Evolutionary conservation across 73 alveolate species (phyloP), one percentile per base, ranked within the genome.

Genomic region (Paramecium tetraurelia): DNA sequence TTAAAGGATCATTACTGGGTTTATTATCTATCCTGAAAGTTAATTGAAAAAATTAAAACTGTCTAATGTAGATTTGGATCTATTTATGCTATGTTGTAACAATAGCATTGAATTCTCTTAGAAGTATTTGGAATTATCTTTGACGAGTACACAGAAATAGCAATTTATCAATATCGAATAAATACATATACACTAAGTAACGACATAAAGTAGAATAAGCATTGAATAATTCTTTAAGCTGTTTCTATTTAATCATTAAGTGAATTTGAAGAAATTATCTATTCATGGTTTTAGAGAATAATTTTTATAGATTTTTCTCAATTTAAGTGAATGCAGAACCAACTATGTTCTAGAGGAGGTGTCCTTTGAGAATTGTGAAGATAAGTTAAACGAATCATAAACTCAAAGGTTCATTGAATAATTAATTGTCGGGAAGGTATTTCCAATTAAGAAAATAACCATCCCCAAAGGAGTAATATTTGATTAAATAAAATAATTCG

Each of bases 11-110:
- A 11, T 72, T 1, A 33, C 57, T 29, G 86, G 86, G 0, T 40
- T 72, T 9, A 72, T 72, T 4, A 33, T 72, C 18, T 72, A 36
- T 35, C 86, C 86, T 29, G 86, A 72, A 12, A 72, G 59, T 72
- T 72, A 38, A 35, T 72, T 72, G 16, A 72, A 72, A 72, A 31
- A 72, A 35, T 35, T 72, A 18, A 38, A 35, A 72, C 5, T 72
- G n/a, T 36, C 86, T 35, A 72, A 72, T 35, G 40, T 72, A 10
- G 86, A 72, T 72, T n/a, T 72, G 14, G 86, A 72, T 72, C 8
- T 72, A 20, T 72, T 72, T 18, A 72, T 72, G 84, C n/a, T 22
- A 31, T 63, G 84, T 63, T 31, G 50, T 63, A 63, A 27, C 14
- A 27, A 7, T 12, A 63, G 84, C 31, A 63, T 63, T 12, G 46